Base-by-base conservation (phyloP, 768 basidiomycete species). In the Pleurotus sapidus region DNA sequence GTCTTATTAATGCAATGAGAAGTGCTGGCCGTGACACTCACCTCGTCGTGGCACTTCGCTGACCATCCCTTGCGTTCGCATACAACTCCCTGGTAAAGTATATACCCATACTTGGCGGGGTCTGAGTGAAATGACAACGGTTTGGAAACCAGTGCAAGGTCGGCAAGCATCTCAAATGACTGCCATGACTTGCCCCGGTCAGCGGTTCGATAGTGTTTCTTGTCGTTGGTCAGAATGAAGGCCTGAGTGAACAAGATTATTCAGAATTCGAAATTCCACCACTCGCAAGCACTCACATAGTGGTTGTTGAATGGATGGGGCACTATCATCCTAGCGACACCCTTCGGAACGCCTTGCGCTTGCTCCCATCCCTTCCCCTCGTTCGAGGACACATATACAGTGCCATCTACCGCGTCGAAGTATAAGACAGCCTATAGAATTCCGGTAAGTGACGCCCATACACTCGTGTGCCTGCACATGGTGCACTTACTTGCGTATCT, bases 81-180 rank as follows among this genome's bases (percentile, higher is more conserved):
- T 3, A 64, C 62, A 0, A 83, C 84, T 8, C 91, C 92, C 62
- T 93, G 91, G 67, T 89, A 94, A 11, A 95, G 74, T 53, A 95
- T 84, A 65, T 87, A 80, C 0, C 84, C 88, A 68, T 79, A 84
- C 60, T 92, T 89, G 24, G 73, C 68, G 24, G 83, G 74, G 57
- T 88, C 84, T 0, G 93, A 88, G 65, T 98, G 95, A 76, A 98
- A 99, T 0, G 91, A 86, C 4, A 99, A 81, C 2, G 91, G 91
- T 25, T 75, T 72, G 3, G 78, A 57, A 11, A 88, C 78, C 45
- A 80, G 72, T 0, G 88, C 82, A 0, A 89, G 87, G 0, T 77
- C 62, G 5, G 81, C 49, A 4, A 87, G 83, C 38, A 93, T 79
- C 1, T 87, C 75, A 69, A 98, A 98, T 0, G 83, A 68, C 54